phyloP scores from a whole-genome alignment of 192 early-diverging fungal species.

The Allomyces macrogynus region DNA sequence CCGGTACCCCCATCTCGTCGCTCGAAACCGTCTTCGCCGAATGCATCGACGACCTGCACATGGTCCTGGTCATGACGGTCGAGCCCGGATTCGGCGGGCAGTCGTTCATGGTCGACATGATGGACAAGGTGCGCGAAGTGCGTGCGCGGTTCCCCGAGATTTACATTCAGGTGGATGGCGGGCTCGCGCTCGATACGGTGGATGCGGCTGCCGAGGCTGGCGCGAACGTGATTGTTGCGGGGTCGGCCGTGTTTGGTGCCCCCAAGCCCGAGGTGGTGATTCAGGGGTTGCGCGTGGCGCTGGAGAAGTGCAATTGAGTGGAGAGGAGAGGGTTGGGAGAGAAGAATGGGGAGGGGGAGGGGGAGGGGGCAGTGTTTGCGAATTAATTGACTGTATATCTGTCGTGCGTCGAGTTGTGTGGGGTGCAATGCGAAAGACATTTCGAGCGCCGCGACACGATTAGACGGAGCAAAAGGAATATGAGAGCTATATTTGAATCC shows the following conservation, averaged over 20 bases:
- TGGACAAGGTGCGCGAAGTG: constrained; percentile 61
- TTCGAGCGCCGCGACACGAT: too few species aligned
- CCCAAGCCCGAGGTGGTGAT: constrained; percentile 51
- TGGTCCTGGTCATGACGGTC: constrained; percentile 90
- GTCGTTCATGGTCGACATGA: constrained; percentile 68
- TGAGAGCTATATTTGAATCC: too few species aligned
- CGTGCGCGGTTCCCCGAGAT: constrained; percentile 58
- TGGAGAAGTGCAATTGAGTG: constrained; percentile 14
- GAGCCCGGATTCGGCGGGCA: constrained; percentile 97
- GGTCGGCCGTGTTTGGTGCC: constrained; percentile 74
- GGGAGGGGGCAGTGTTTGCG: too few species aligned
- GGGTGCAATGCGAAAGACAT: too few species aligned
- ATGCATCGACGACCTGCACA: constrained; percentile 35
- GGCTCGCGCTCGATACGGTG: constrained; percentile 63
- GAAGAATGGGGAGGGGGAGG: too few species aligned
- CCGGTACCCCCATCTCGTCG: constrained; percentile 50
- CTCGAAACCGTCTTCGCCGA: constrained; percentile 31
- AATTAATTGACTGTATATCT: too few species aligned
- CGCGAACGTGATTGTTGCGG: constrained; percentile 95
- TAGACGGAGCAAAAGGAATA: too few species aligned
- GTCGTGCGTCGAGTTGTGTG: too few species aligned
- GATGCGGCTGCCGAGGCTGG: constrained; percentile 69
- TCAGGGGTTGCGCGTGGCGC: constrained; percentile 25
- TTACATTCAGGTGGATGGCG: constrained; percentile 93
- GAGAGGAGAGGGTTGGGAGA: too few species aligned